Percentiles rank a stretch among this genome's conserved stretches.
phyloP scores from a whole-genome alignment of 1,284 basidiomycete genomes.

The Cutaneotrichosporon cavernicola region DNA sequence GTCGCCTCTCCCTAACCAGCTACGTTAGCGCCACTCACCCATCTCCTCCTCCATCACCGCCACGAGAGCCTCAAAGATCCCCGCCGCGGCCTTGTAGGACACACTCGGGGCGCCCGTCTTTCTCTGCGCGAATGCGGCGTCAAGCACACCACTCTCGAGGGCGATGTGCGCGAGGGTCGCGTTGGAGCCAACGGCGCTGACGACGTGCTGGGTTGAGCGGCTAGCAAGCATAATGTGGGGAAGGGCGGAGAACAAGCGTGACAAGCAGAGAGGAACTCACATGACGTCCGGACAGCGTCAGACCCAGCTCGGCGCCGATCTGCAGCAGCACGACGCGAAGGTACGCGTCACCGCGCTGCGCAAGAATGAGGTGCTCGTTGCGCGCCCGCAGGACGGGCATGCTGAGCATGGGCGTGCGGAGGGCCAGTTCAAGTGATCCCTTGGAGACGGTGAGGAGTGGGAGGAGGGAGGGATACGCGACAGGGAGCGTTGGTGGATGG shows the following conservation, averaged over 20 bases:
- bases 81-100: not conserved
- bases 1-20: not conserved
- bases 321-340: not conserved
- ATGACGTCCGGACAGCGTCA: not conserved
- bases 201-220: constrained; percentile 1
- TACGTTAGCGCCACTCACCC: not conserved
- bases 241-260: not conserved
- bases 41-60: constrained; percentile 2
- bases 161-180: constrained; percentile 6
- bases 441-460: not conserved
- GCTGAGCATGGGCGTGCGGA: not conserved
- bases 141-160: constrained; percentile 5
- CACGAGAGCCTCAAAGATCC: not conserved
- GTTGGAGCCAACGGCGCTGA: not conserved
- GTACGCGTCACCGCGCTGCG: not conserved
- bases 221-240: not conserved
- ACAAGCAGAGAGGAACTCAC: not conserved
- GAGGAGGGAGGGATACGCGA: not conserved
- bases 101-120: not conserved
- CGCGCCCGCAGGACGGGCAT: not conserved
- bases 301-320: not conserved
- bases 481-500: not conserved
- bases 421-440: not conserved
- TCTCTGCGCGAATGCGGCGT: not conserved
- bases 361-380: constrained; percentile 4